These are phyloP conservation scores for Suillus tomentosus DNA, from an alignment of 768 basidiomycete species.

Conservation along the genomic window DNA sequence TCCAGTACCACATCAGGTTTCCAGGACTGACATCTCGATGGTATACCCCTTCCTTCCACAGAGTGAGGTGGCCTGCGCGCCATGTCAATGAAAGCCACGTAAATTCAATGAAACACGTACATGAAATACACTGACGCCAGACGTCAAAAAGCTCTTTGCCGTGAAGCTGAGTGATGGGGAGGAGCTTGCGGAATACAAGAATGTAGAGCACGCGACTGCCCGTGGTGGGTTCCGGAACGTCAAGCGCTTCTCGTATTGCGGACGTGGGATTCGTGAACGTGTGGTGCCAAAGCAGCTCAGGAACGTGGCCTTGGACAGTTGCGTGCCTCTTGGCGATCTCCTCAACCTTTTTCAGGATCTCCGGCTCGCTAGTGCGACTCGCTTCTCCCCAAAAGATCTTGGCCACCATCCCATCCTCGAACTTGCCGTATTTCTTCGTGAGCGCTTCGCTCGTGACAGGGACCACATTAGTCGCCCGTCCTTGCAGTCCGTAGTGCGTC, in stretches of 20 bases:
- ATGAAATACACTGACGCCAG: background rate
- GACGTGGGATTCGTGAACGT: background rate
- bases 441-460: background rate
- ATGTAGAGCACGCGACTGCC: background rate
- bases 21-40: background rate
- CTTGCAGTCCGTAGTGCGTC: background rate
- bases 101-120: background rate
- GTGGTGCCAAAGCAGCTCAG: background rate
- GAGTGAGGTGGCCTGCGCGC: background rate
- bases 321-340: background rate
- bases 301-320: background rate
- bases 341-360: background rate
- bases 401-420: background rate
- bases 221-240: background rate
- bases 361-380: background rate
- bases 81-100: background rate
- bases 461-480: slow-evolving; percentile 3
- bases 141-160: background rate
- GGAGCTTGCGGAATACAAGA: background rate
- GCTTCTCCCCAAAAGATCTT: background rate
- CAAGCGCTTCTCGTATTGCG: background rate
- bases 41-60: background rate
- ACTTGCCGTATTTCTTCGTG: background rate
- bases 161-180: background rate
- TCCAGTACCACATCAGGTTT: background rate